Evolutionary conservation across 331 rosid genomes (phyloP), one percentile per base, ranked within the genome.

Genomic region (Saraca asoca): DNA sequence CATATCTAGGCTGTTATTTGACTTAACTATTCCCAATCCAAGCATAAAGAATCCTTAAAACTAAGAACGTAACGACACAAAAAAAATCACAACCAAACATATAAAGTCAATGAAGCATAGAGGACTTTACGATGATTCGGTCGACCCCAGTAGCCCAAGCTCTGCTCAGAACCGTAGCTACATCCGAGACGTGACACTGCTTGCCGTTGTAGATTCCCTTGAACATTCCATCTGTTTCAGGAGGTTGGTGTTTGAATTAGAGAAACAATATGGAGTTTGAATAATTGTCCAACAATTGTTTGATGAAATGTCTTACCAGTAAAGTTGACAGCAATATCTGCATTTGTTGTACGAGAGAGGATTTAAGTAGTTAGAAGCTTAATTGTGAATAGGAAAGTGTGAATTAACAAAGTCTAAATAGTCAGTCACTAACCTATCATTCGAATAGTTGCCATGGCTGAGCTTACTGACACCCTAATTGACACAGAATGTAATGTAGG

Each of bases 101-200:
- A 44, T 10, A 7, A 42, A 20, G 38, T 7, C 19, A 11, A 43
- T 39, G 61, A 11, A 39, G 31, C 31, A 24, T 13, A 66, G 45
- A 45, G 45, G n/a, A n/a, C n/a, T 17, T 73, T 85, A 89, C 96
- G 44, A 93, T 89, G 49, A 93, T 90, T 70, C 98, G 85, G 58
- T 88, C 83, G 43, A 93, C 96, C 45, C 98, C 97, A 44, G 97
- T 88, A 48, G 66, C 77, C 97, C 98, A 93, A 53, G 98, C 97
- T 29, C 97, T 81, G 88, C 77, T 70, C 74, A 93, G 61, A 74
- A 93, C 96, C 7, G 83, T 63, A 14, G 91, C 83, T 51, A 90
- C 80, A 69, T 93, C 97, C 6, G 91, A 63, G 12, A 81, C 69
- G 75, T 93, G 98, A 62, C 87, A 90, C 65, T 85, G 95, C 83